Evolutionary conservation across 768 basidiomycete species (phyloP), one percentile per base, ranked within the genome.

Genomic region (Pisolithus marmoratus): DNA sequence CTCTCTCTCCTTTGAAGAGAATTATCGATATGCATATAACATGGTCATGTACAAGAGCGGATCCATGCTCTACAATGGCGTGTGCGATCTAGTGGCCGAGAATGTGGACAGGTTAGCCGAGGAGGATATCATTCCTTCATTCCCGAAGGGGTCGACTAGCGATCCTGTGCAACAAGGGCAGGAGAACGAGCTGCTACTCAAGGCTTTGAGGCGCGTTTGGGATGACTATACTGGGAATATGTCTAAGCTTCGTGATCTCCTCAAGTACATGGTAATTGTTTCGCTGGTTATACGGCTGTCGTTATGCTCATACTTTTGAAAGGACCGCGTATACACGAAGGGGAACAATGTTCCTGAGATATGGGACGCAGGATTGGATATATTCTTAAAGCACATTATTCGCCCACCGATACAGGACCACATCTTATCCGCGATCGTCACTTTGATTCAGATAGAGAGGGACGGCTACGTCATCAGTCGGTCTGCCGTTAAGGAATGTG

Each of bases 21-120:
- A 92, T 58, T 92, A 96, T 66, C 81, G 95, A 40, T 93, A 88
- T 66, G 92, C 87, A 19, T 96, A 96, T 71, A 93, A 94, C 64
- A 84, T 98, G 80, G 94, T 96, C 5, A 79, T 96, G 4, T 79
- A 85, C 62, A 90, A 89, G 65, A 79, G 86, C 49, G 93, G 92
- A 3, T 84, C 86, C 52, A 81, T 79, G 70, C 75, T 99, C 22
- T 98, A 98, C 70, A 83, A 84, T 34, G 94, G 94, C 5, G 83
- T 95, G 41, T 84, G 76, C 51, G 70, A 77, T 43, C 82, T 98
- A 29, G 81, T 99, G 40, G 73, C 79, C 11, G 84, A 90, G 60
- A 90, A 99, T 63, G 79, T 99, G 36, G 83, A 92, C 48, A 72
- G 76, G 40, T 81, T 97, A 38, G 92, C 93, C 2, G 70, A 77